Evolutionary conservation across 192 early-diverging fungal genomes (phyloP).

Genomic region (Blastocladiella britannica): DNA sequence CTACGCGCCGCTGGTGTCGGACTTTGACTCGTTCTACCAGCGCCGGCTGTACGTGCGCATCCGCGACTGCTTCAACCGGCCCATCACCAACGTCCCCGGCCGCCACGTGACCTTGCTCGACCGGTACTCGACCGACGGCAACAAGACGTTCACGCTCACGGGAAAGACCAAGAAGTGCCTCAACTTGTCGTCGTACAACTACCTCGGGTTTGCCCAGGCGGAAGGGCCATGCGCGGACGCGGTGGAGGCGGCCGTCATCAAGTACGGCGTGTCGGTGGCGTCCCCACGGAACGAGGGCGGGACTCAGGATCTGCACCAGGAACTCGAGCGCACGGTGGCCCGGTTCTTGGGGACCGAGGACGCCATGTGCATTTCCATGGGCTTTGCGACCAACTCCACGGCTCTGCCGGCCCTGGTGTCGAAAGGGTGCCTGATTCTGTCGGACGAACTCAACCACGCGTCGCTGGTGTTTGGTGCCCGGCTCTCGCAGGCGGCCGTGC

Average conservation of each 20-base stretch:
- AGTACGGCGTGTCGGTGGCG: slow-evolving; percentile 46
- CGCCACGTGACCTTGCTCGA: slow-evolving; percentile 67
- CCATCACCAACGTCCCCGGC: slow-evolving; percentile 81
- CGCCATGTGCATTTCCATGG: slow-evolving; percentile 80
- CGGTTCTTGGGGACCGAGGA: slow-evolving; percentile 74
- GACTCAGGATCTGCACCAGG: slow-evolving; percentile 38
- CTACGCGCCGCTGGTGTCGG: slow-evolving; percentile 78
- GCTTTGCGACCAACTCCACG: slow-evolving; percentile 90
- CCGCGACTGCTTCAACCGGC: slow-evolving; percentile 83
- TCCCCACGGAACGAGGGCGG: slow-evolving; percentile 56
- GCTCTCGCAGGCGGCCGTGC: slow-evolving; percentile 69
- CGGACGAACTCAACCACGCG: slow-evolving; percentile 88
- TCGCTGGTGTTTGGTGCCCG: slow-evolving; percentile 87
- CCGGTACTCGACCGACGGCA: slow-evolving; percentile 62
- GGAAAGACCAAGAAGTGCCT: slow-evolving; percentile 57
- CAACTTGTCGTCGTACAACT: slow-evolving; percentile 94
- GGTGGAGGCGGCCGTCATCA: slow-evolving; percentile 52
- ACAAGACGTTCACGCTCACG: slow-evolving; percentile 65
- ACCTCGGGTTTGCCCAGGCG: slow-evolving; percentile 87
- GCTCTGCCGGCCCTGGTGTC: slow-evolving; percentile 70
- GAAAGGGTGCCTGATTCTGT: slow-evolving; percentile 74
- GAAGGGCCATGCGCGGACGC: slow-evolving; percentile 85
- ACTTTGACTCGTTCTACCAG: slow-evolving; percentile 92
- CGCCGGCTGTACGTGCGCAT: slow-evolving; percentile 71
- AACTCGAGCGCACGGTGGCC: slow-evolving; percentile 69